phyloP scores from a whole-genome alignment of 345 rosid genomes.

The Populus simonii region DNA sequence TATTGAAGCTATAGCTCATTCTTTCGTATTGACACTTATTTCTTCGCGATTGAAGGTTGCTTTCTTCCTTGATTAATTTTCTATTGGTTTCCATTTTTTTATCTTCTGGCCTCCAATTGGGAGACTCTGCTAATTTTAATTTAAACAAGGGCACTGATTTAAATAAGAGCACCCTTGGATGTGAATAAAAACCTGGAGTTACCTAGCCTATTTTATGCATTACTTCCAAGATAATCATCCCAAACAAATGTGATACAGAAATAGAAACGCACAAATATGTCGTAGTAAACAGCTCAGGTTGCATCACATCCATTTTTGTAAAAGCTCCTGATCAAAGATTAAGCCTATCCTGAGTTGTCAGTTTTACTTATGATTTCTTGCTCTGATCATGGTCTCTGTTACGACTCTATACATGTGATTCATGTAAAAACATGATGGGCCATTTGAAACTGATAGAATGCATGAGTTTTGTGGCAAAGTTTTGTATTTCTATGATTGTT shows the following conservation, averaged over 20 bases:
- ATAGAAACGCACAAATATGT: not conserved
- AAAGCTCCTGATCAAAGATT: not conserved
- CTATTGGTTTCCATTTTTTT: not conserved
- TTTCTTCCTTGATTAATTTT: not conserved
- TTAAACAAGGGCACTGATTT: not conserved
- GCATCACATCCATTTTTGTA: not conserved
- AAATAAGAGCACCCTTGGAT: not conserved
- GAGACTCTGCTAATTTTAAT: not conserved
- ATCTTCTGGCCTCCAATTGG: not conserved
- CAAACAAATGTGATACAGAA: not conserved
- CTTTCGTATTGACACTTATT: constrained; percentile 60
- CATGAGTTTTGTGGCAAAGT: not conserved
- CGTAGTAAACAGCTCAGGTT: not conserved
- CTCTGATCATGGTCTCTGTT: not conserved
- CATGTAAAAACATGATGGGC: not conserved
- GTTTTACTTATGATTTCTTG: not conserved
- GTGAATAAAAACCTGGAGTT: not conserved
- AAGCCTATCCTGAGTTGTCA: not conserved
- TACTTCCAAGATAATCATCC: not conserved
- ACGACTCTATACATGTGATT: not conserved
- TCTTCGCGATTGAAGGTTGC: constrained; percentile 73
- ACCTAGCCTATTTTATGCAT: not conserved
- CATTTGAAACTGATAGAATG: not conserved
- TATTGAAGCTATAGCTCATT: constrained; percentile 90
- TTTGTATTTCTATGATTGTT: not conserved